Base-by-base conservation (phyloP, 768 basidiomycete species). In the Cubamyces sp. region DNA sequence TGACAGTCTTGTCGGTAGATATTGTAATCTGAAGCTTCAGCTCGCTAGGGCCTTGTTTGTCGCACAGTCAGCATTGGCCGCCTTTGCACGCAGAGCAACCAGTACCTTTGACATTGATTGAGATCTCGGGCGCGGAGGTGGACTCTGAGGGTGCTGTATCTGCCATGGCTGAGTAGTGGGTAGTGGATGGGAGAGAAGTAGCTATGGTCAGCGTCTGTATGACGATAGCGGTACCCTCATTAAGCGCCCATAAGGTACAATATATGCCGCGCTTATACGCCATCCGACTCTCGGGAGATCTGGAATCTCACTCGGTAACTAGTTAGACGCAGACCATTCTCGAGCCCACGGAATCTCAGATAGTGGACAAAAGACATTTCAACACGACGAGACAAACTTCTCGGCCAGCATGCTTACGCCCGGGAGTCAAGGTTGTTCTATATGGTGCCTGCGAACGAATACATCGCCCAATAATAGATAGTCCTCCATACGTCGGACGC, bases 11-110 rank as follows among this genome's bases (percentile, higher is more conserved):
- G 74, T 89, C 87, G 2, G 87, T 82, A 51, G 82, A 76, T 71
- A 98, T 94, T 34, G 85, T 81, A 61, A 98, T 88, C 71, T 93
- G 86, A 37, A 98, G 84, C 80, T 97, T 98, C 77, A 96, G 82
- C 77, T 98, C 96, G 71, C 84, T 92, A 0, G 95, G 94, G 7
- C 95, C 92, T 91, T 61, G 7, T 5, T 7, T 30, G 8, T 50
- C 1, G 26, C 61, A 34, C 34, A 34, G 25, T 58, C 49, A 34
- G 30, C 39, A 49, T 52, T 23, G 39, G 14, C 15, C 42, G 14
- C 14, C 3, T 9, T 9, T 43, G 15, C 42, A 14, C 18, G 23
- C 5, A 16, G 19, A 43, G 11, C n/a, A 39, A 46, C 5, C 4
- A 28, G 19, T 65, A 87, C 90, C 90, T 74, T 90, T 91, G 72